Evolutionary conservation across 2,329 filamentous ascomycete genomes (phyloP).

Genomic region (Colletotrichum lindemuthianum): DNA sequence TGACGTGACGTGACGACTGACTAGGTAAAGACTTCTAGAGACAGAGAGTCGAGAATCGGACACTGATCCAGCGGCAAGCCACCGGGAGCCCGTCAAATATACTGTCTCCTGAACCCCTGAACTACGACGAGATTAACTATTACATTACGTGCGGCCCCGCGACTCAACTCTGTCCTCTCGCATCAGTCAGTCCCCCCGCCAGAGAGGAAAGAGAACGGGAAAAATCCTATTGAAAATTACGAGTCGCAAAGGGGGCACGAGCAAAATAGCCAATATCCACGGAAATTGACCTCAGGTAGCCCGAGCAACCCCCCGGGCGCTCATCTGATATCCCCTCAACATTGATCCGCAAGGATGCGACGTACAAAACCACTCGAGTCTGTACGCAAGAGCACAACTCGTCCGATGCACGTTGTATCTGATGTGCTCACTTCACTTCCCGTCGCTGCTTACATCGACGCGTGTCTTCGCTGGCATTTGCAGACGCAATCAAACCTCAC

Average conservation of each 20-base stretch:
- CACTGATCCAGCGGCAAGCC: slow-evolving; percentile 2
- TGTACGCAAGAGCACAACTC: too few relatives aligned
- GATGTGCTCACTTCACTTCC: too few relatives aligned
- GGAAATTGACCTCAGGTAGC: slow-evolving; percentile 34
- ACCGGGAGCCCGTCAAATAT: slow-evolving; percentile 6
- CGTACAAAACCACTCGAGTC: too few relatives aligned
- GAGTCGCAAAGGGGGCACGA: slow-evolving; percentile 29
- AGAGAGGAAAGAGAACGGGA: too few relatives aligned
- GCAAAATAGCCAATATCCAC: slow-evolving; percentile 21
- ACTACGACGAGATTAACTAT: slow-evolving; percentile 19
- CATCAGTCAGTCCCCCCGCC: too few relatives aligned
- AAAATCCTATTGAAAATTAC: slow-evolving; percentile 9
- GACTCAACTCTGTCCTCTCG: slow-evolving; percentile 7
- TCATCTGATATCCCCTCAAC: not conserved
- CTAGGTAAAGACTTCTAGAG: too few relatives aligned
- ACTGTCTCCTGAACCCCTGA: slow-evolving; percentile 21
- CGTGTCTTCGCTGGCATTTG: too few relatives aligned
- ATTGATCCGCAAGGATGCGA: not conserved
- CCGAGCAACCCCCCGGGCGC: slow-evolving; percentile 6
- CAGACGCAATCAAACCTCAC: too few relatives aligned
- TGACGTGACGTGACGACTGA: too few relatives aligned
- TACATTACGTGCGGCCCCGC: slow-evolving; percentile 1
- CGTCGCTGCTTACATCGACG: too few relatives aligned
- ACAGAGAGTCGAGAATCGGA: too few relatives aligned
- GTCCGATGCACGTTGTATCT: too few relatives aligned